These are phyloP conservation scores for Clonostachys sp. DNA, from an alignment of 2,329 filamentous ascomycete species.

Conservation along the genomic window DNA sequence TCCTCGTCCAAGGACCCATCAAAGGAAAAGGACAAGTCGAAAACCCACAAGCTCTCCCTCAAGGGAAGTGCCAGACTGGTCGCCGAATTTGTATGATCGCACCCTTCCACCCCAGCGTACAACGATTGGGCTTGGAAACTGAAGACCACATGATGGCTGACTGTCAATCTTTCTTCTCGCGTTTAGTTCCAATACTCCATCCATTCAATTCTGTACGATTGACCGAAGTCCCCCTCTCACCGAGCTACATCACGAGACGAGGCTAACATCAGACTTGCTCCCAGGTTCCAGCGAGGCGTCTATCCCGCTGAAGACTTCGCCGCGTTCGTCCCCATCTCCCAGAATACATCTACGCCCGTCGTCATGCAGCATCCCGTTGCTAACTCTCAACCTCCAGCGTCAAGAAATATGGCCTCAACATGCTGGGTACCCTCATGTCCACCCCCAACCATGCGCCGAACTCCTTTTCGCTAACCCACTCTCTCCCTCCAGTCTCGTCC, in stretches of 20 bases:
- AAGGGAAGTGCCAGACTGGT: slow-evolving; percentile 83
- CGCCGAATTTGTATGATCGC: slow-evolving; percentile 85
- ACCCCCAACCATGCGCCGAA: slow-evolving; percentile 8
- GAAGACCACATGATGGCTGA: background rate
- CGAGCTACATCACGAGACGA: background rate
- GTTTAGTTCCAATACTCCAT: slow-evolving; percentile 91
- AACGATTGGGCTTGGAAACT: background rate
- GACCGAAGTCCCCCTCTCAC: background rate
- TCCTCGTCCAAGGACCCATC: slow-evolving; percentile 1
- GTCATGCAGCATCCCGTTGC: too few relatives aligned
- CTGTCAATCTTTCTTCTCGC: slow-evolving; percentile 6
- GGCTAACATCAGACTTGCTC: background rate
- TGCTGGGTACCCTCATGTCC: slow-evolving; percentile 59
- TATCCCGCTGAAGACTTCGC: slow-evolving; percentile 97
- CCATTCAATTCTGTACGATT: slow-evolving; percentile 81
- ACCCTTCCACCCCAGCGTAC: slow-evolving; percentile 24
- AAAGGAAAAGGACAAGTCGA: slow-evolving; percentile 66
- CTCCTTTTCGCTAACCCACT: background rate
- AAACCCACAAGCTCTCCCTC: slow-evolving; percentile 90
- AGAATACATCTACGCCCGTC: too few relatives aligned
- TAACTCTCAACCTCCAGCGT: slow-evolving; percentile 38
- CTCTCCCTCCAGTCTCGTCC: slow-evolving; percentile 62
- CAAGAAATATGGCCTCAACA: slow-evolving; percentile 99
- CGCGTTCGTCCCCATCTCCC: slow-evolving; percentile 55
- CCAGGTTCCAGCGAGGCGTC: slow-evolving; percentile 77